Conservation (phyloP, 768 basidiomycete genomes). For the Tephrocybe sp. region DNA sequence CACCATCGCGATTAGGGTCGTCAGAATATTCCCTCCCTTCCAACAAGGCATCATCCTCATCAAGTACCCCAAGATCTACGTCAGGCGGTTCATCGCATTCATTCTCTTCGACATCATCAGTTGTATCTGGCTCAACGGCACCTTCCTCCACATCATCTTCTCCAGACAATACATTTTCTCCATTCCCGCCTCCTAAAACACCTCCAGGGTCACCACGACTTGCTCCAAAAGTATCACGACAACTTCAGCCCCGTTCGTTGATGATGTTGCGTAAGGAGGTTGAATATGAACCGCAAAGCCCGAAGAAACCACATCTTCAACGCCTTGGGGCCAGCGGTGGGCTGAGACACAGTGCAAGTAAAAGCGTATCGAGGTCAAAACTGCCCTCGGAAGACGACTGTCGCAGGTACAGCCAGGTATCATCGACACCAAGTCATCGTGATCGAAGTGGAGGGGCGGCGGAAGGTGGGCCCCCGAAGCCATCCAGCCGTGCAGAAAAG, state of each 20-base stretch:
- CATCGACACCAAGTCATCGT: slow-evolving; percentile 2
- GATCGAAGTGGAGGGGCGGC: slow-evolving; percentile 9
- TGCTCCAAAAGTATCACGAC: slow-evolving; percentile 22
- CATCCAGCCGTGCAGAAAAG: slow-evolving; percentile 17
- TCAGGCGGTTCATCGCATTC: slow-evolving; percentile 41
- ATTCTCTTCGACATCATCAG: slow-evolving; percentile 41
- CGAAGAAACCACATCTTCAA: slow-evolving; percentile 42
- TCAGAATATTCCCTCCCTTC: slow-evolving; percentile 30
- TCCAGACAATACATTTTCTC: slow-evolving; percentile 37
- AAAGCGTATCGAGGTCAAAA: slow-evolving; percentile 19
- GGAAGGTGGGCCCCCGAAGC: slow-evolving; percentile 13
- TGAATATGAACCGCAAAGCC: slow-evolving; percentile 72
- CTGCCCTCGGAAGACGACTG: slow-evolving; percentile 19
- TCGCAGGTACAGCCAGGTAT: slow-evolving; percentile 8
- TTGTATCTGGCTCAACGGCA: slow-evolving; percentile 38
- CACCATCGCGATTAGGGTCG: slow-evolving; percentile 38
- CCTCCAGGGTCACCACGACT: slow-evolving; percentile 27
- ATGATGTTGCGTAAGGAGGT: slow-evolving; percentile 69
- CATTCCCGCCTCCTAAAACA: slow-evolving; percentile 19
- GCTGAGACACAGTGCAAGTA: slow-evolving; percentile 12
- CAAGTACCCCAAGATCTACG: slow-evolving; percentile 36
- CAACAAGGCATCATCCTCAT: slow-evolving; percentile 15
- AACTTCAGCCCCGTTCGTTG: slow-evolving; percentile 46
- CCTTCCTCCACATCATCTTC: slow-evolving; percentile 40
- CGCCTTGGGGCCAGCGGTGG: slow-evolving; percentile 19